A percentile compares a stretch with the other conserved stretches of the same genome.
These are phyloP conservation scores for Linderniella brevidens DNA, from an alignment of 257 asterid species.

Conservation along the genomic window DNA sequence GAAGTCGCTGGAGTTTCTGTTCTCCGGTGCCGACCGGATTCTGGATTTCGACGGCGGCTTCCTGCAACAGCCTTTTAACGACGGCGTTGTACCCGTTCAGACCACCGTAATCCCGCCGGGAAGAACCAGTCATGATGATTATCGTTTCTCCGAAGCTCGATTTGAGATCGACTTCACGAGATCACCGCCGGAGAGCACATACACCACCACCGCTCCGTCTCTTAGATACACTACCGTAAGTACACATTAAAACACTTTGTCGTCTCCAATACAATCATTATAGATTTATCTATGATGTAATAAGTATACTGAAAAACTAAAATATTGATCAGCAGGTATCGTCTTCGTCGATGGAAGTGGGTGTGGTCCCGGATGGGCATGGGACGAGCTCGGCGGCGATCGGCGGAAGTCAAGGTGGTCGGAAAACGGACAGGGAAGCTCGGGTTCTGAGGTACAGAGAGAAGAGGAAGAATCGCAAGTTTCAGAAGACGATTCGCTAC, in stretches of 20 bases:
- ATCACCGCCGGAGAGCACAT: slow-evolving; percentile 35
- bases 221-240: slow-evolving; percentile 27
- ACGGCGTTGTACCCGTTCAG: slow-evolving; percentile 74
- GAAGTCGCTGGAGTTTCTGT: slow-evolving; percentile 37
- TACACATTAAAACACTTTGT: background rate
- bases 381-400: background rate
- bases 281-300: background rate
- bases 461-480: background rate
- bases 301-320: background rate
- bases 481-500: background rate
- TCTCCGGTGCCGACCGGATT: slow-evolving; percentile 28
- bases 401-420: background rate
- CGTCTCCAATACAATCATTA: background rate
- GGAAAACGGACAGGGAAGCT: background rate
- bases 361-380: background rate
- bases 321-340: background rate
- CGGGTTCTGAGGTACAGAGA: background rate
- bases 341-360: background rate
- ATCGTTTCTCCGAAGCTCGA: slow-evolving; percentile 27
- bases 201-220: slow-evolving; percentile 32
- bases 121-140: slow-evolving; percentile 13
- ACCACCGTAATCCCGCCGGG: slow-evolving; percentile 16
- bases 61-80: slow-evolving; percentile 23
- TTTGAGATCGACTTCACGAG: slow-evolving; percentile 54
- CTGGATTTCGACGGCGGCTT: slow-evolving; percentile 47